Evolutionary conservation across 106 monocot genomes (phyloP), one percentile per base, ranked within the genome.

Genomic region (Dioscorea dumetorum): DNA sequence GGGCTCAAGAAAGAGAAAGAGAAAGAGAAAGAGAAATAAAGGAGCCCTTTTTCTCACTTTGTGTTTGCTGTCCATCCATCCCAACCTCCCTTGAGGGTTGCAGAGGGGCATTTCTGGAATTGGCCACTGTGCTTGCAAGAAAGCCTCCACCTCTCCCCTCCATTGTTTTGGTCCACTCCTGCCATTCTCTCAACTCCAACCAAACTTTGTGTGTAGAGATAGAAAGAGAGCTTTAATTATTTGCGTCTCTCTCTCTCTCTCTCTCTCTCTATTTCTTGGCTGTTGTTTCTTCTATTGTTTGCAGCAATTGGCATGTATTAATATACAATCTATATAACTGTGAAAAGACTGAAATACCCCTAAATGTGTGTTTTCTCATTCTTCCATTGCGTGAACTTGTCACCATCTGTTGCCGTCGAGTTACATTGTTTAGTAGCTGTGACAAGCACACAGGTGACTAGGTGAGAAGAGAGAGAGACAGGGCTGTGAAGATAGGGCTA

Each of bases 31-130:
- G 8, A 50, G 34, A 12, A 33, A 19, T 15, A 51, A 24, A 19
- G 33, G 10, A 48, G 17, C 28, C 31, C 24, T 32, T 20, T 17
- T 48, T 17, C 17, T 33, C 4, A 18, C 17, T 18, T 14, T 22
- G 41, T 23, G 33, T 54, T 67, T 41, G 41, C 6, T 41, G 41
- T 41, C 41, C 41, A 6, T 41, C 41, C 41, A 6, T 41, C 41
- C 41, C 41, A 41, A 10, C 24, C n/a, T 67, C 15, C 50, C 22
- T 58, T 33, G 54, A 56, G 57, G 54, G 57, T 69, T 69, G 68
- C 68, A 69, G 68, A 69, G 68, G 68, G 68, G 68, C 68, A 69
- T 69, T 69, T 57, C 57, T 69, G 68, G 57, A 16, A 69, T 41
- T 41, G 41, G 41, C 3, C 28, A 28, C 28, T 19, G 34, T 33